Evolutionary conservation across 352 stramenopile genomes (phyloP).

Genomic region (Thalassiosira mediterranea): DNA sequence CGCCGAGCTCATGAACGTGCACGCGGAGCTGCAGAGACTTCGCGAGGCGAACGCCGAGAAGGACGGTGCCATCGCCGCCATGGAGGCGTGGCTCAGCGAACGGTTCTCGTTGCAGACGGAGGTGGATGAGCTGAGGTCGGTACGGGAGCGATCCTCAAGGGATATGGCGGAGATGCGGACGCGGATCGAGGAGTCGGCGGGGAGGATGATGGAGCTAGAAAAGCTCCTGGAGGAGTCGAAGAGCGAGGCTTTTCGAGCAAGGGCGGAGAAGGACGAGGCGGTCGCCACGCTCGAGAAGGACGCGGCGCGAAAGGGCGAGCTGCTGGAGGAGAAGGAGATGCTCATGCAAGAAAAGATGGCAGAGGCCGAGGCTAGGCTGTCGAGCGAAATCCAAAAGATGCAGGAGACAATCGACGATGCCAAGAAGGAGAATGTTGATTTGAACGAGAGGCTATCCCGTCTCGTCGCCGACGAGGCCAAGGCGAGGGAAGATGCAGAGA

Average conservation of each 20-base stretch:
- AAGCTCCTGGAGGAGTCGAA: neutral
- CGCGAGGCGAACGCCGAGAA: neutral
- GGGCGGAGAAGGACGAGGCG: neutral
- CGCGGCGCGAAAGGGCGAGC: neutral
- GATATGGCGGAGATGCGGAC: neutral
- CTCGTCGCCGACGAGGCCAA: neutral
- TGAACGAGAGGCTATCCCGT: neutral
- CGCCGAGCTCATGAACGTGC: slow-evolving; percentile 42
- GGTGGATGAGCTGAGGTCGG: neutral
- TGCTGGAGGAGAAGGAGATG: slow-evolving; percentile 6
- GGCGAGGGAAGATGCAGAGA: neutral
- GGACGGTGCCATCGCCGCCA: neutral
- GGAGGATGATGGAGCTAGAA: neutral
- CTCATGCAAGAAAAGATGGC: slow-evolving; percentile 7
- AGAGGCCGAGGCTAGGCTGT: neutral
- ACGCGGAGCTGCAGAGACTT: slow-evolving; percentile 20
- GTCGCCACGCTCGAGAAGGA: slow-evolving; percentile 18
- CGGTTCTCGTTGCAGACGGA: neutral
- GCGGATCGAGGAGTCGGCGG: neutral
- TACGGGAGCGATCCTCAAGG: neutral
- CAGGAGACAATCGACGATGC: slow-evolving; percentile 13
- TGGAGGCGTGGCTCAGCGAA: neutral
- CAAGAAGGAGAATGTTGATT: neutral
- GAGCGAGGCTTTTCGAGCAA: slow-evolving; percentile 1
- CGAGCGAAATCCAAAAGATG: slow-evolving; percentile 14